A percentile compares a stretch with the other conserved stretches of the same genome.
phyloP scores from a whole-genome alignment of 2,329 filamentous ascomycete genomes.

The Calonectria pteridis region DNA sequence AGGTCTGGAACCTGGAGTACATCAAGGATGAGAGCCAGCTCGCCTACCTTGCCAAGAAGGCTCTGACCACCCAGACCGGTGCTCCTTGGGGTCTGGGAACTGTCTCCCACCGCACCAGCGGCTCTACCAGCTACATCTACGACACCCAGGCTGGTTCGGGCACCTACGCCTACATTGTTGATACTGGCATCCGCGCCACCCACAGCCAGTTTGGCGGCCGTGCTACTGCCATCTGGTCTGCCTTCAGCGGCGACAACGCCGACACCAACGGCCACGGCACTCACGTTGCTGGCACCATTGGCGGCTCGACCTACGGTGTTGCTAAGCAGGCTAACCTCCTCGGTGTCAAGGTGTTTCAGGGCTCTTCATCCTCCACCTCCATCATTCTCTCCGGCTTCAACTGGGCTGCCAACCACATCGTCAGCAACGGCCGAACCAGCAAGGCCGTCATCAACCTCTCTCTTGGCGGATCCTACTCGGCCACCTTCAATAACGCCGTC shows the following conservation, averaged over 20 bases:
- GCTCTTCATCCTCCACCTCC: conserved; percentile 41
- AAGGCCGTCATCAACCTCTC: conserved; percentile 67
- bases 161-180: conserved; percentile 71
- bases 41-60: conserved; percentile 39
- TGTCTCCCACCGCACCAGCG: conserved; percentile 46
- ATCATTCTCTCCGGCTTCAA: conserved; percentile 52
- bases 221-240: conserved; percentile 51
- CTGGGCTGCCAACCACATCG: conserved; percentile 60
- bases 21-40: conserved; percentile 27
- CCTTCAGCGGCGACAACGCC: conserved; percentile 41
- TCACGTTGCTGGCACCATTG: conserved; percentile 53
- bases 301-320: conserved; percentile 52
- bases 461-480: conserved; percentile 61
- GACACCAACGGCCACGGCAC: conserved; percentile 58
- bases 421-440: conserved; percentile 52
- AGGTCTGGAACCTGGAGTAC: conserved; percentile 45
- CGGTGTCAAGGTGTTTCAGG: conserved; percentile 61
- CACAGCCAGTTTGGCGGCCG: conserved; percentile 68
- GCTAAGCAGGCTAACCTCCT: conserved; percentile 59
- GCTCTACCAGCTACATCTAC: conserved; percentile 59
- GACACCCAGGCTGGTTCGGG: conserved; percentile 58
- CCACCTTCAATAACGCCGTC: conserved; percentile 63
- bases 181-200: conserved; percentile 69
- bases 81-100: conserved; percentile 51
- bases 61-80: conserved; percentile 45